phyloP scores from a whole-genome alignment of 2,329 filamentous ascomycete genomes.

The Aspergillus sergii region DNA sequence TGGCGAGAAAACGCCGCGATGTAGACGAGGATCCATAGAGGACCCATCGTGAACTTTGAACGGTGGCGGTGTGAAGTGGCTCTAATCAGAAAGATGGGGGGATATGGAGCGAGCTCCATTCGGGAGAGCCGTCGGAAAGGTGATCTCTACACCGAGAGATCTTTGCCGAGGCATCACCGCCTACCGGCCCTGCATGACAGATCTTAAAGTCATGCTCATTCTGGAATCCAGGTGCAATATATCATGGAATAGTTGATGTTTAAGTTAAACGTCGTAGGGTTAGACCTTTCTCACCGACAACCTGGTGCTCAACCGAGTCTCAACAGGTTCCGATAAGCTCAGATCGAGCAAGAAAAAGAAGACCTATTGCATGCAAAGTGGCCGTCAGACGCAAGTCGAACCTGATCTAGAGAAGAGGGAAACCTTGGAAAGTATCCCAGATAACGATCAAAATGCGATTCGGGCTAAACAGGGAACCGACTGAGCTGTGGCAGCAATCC shows the following conservation, averaged over 20 bases:
- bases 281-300: conserved; percentile 10
- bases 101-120: conserved; percentile 1
- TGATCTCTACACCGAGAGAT: conserved; percentile 5
- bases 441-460: neutral
- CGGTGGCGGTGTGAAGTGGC: conserved; percentile 5
- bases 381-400: neutral
- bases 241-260: conserved; percentile 7
- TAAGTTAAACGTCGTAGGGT: conserved; percentile 6
- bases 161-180: conserved; percentile 8
- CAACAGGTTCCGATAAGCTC: conserved; percentile 4
- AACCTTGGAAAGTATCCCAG: neutral
- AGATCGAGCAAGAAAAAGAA: neutral
- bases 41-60: conserved; percentile 2
- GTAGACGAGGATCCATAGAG: neutral
- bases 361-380: conserved; percentile 3
- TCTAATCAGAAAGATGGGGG: neutral
- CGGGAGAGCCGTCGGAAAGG: neutral
- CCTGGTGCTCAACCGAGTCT: neutral
- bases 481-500: neutral
- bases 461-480: neutral
- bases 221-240: conserved; percentile 3
- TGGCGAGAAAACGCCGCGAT: neutral
- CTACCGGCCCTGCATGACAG: conserved; percentile 10
- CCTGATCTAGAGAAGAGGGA: neutral
- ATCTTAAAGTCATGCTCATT: conserved; percentile 1